Base-by-base conservation (phyloP, 2,329 filamentous ascomycete genomes). In the Fusarium sp. region DNA sequence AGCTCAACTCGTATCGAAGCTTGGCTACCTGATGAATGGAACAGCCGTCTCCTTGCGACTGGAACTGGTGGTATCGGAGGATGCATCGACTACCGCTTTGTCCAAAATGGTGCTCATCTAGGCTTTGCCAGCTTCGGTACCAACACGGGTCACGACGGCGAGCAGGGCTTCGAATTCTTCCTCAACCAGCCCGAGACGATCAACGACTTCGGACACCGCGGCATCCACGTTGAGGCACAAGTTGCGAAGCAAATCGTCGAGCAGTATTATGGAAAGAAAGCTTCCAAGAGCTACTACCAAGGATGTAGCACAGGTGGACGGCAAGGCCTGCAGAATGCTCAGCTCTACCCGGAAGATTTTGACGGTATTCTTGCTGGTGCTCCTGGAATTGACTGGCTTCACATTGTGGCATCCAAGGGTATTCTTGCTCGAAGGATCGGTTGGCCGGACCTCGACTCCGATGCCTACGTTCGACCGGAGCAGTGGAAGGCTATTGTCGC, bases 171-270 rank as follows among this genome's bases (percentile, higher is more conserved):
- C 4, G 58, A 63, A 4, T 64, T 64, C 29, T 64, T 64, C 3
- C 24, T 64, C 0, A 64, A 64, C 12, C 42, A 63, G 1, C 61
- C 61, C 3, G 58, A 48, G 9, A 30, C 42, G 0, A 49, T 63
- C 11, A 64, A 63, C n/a, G 58, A 64, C 7, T 64, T 64, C 1
- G 61, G 58, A 1, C 58, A 64, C 25, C n/a, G 61, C n/a, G 58
- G 58, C 1, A 56, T 64, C 2, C 48, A 64, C 4, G 11, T 64
- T 3, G 61, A 64, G 4, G 61, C 58, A 0, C 13, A 48, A 3
- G 37, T 57, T 3, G 58, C 61, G 2, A 64, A 64, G 9, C 48
- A 63, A 7, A 45, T 64, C 1, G 58, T 56, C 1, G 9, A 63
- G 37, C 61, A 57, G 4, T 64, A 64, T 7, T 64, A 64, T 2